Evolutionary conservation across 225 moss, liverwort and hornwort species (phyloP).

Genomic region (Anthoceros angustus): DNA sequence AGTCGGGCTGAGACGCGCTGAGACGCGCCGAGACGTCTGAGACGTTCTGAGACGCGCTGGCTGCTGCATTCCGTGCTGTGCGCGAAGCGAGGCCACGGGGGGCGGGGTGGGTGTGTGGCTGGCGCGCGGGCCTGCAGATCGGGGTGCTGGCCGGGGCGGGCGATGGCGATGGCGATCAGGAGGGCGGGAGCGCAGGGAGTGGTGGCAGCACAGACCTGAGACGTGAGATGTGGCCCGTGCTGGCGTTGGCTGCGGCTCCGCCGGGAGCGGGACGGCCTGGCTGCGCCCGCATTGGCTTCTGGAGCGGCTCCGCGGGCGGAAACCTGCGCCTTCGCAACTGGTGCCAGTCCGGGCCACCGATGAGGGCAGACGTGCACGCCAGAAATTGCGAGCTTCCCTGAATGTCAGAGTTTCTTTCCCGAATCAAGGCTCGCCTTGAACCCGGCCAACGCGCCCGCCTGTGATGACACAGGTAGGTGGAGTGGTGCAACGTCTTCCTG

Average conservation of each 20-base stretch:
- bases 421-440: constrained; percentile 99
- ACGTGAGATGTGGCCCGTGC: constrained; percentile 1
- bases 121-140: background rate
- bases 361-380: constrained; percentile 11
- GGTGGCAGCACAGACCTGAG: background rate
- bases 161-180: background rate
- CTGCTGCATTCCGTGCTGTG: too few relatives aligned
- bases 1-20: too few relatives aligned
- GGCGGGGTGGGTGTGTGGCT: too few relatives aligned
- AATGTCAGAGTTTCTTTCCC: constrained; percentile 98
- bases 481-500: constrained; percentile 5
- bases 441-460: constrained; percentile 69
- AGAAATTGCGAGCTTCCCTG: constrained; percentile 57
- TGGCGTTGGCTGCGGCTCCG: background rate
- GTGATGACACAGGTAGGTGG: constrained; percentile 65
- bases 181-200: background rate
- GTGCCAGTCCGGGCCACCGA: background rate
- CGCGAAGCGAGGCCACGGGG: too few relatives aligned
- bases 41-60: too few relatives aligned
- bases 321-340: background rate
- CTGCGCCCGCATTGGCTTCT: background rate
- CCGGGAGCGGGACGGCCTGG: background rate
- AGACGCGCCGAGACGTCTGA: too few relatives aligned
- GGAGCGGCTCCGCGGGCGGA: background rate
- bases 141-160: background rate